A percentile compares a stretch with the other conserved stretches of the same genome.
Conservation (phyloP, 805 yeast genomes). For the Osmozyma mogii region DNA sequence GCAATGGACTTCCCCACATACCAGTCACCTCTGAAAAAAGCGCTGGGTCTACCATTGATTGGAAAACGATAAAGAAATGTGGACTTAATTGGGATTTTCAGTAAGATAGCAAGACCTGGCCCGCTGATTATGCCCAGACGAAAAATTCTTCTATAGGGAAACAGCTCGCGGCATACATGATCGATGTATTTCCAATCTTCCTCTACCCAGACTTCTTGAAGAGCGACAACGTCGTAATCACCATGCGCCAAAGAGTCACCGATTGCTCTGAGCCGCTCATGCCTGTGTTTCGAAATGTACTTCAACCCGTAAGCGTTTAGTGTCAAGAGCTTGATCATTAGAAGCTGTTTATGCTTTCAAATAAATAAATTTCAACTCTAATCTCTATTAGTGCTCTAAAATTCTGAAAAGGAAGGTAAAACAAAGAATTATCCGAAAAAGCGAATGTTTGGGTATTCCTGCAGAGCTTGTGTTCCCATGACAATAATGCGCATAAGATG, state of each 20-base stretch:
- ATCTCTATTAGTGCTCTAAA: too few species aligned
- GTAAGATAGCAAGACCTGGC: constrained; percentile 83
- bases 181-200: constrained; percentile 72
- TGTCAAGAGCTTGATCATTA: constrained; percentile 47
- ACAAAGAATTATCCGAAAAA: too few species aligned
- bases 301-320: constrained; percentile 89
- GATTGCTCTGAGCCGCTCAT: constrained; percentile 60
- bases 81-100: constrained; percentile 74
- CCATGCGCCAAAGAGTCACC: constrained; percentile 52
- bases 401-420: too few species aligned
- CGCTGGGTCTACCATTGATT: constrained; percentile 89
- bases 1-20: constrained; percentile 89
- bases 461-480: too few species aligned
- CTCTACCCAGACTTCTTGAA: constrained; percentile 92
- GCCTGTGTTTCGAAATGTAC: constrained; percentile 65
- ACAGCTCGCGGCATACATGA: constrained; percentile 33
- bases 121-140: constrained; percentile 84
- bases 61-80: constrained; percentile 82
- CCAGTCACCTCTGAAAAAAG: constrained; percentile 95
- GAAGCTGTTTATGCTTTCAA: not conserved
- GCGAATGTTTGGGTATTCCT: too few species aligned
- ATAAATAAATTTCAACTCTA: not conserved
- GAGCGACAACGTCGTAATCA: constrained; percentile 74
- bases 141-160: constrained; percentile 63
- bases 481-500: too few species aligned